phyloP scores from a whole-genome alignment of 2,329 filamentous ascomycete species.

The Aspergillus brasiliensis region DNA sequence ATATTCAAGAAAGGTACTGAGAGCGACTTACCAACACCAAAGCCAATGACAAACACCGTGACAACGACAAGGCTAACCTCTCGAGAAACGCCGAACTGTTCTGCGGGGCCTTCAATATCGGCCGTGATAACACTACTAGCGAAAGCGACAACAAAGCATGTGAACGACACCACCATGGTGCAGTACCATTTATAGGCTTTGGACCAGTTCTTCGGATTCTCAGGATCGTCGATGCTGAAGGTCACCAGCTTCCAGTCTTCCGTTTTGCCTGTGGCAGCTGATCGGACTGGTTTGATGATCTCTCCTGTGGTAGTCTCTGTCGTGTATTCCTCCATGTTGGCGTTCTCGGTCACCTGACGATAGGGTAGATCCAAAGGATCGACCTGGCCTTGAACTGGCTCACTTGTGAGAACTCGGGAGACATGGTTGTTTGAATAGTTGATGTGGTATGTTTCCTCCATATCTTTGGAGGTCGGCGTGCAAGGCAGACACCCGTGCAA shows the following conservation, averaged over 20 bases:
- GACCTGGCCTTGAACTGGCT: conserved; percentile 19
- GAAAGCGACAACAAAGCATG: conserved; percentile 74
- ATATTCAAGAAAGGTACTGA: neutral
- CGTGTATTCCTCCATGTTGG: conserved; percentile 69
- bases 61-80: conserved; percentile 74
- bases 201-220: conserved; percentile 85
- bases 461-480: conserved; percentile 11
- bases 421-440: conserved; percentile 13
- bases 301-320: conserved; percentile 63
- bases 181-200: conserved; percentile 78
- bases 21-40: conserved; percentile 64
- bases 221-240: conserved; percentile 70
- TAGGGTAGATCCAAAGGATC: conserved; percentile 64
- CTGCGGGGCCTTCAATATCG: conserved; percentile 65
- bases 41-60: conserved; percentile 77
- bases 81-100: conserved; percentile 67
- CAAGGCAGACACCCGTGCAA: neutral
- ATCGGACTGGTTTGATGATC: conserved; percentile 58
- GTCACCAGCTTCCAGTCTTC: conserved; percentile 66
- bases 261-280: conserved; percentile 57
- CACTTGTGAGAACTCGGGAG: conserved; percentile 30
- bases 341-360: conserved; percentile 61
- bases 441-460: conserved; percentile 11
- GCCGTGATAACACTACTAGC: conserved; percentile 76
- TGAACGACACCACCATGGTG: conserved; percentile 79